Percentiles rank a stretch among this genome's conserved stretches.
phyloP scores from a whole-genome alignment of 2,329 filamentous ascomycete species.

The Lecanicillium sp. region DNA sequence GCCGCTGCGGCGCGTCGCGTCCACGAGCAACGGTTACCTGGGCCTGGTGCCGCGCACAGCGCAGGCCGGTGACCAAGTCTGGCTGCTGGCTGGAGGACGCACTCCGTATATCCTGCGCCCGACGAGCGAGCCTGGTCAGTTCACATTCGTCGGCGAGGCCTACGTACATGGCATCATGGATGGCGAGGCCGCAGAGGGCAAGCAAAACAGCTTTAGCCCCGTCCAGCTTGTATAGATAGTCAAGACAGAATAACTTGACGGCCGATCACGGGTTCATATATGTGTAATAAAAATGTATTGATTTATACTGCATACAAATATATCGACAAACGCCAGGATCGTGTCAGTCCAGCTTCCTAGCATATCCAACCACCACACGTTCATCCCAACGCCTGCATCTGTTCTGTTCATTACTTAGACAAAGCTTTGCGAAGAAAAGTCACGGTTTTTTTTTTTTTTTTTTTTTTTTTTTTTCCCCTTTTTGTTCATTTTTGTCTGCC shows the following conservation, averaged over 20 bases:
- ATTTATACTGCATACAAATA: neutral
- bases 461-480: too few species aligned
- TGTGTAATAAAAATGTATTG: neutral
- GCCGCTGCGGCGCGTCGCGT: conserved; percentile 7
- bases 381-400: too few species aligned
- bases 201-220: neutral
- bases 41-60: conserved; percentile 6
- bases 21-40: conserved; percentile 11
- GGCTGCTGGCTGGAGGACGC: conserved; percentile 10
- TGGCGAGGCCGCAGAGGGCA: conserved; percentile 7
- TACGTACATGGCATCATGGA: conserved; percentile 12
- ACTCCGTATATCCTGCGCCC: conserved; percentile 8
- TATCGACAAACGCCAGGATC: too few species aligned
- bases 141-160: conserved; percentile 4
- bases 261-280: too few species aligned
- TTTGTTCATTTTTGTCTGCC: too few species aligned
- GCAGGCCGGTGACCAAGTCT: conserved; percentile 12
- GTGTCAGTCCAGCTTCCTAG: too few species aligned
- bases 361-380: neutral
- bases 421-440: too few species aligned
- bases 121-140: neutral
- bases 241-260: neutral
- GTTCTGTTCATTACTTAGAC: too few species aligned
- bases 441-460: neutral
- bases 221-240: neutral